Conservation (phyloP, 108 stramenopile genomes). For the Poteriospumella lacustris region DNA sequence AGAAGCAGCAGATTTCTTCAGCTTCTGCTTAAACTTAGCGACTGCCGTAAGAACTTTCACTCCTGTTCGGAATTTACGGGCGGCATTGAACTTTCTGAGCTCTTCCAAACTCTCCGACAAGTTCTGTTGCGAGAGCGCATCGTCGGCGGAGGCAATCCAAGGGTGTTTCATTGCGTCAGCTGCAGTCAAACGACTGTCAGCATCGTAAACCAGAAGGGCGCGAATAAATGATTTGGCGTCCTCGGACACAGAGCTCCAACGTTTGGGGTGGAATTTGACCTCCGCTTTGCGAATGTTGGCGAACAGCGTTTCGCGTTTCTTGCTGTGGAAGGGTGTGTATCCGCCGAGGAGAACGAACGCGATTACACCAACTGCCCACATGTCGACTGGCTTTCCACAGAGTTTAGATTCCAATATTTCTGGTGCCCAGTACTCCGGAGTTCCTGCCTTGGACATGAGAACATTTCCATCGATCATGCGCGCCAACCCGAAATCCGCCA, state of each 20-base stretch:
- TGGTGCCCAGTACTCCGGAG: not conserved
- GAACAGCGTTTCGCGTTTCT: not conserved
- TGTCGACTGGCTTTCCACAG: slow-evolving; percentile 4
- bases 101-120: too few species aligned
- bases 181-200: not conserved
- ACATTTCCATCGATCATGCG: not conserved
- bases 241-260: not conserved
- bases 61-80: too few species aligned
- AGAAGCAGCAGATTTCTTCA: too few species aligned
- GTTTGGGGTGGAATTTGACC: not conserved
- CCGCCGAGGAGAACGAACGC: not conserved
- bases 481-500: slow-evolving; percentile 40
- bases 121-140: too few species aligned
- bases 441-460: not conserved
- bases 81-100: too few species aligned
- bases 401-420: not conserved
- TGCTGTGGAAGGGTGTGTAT: not conserved
- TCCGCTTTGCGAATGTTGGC: not conserved
- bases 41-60: too few species aligned
- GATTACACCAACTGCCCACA: slow-evolving; percentile 14
- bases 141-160: too few species aligned
- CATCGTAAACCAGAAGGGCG: not conserved
- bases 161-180: not conserved
- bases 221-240: not conserved
- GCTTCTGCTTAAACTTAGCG: too few species aligned